A percentile compares a stretch with the other conserved stretches of the same genome.
These are phyloP conservation scores for Moesziomyces sp. DNA, from an alignment of 1,284 basidiomycete species.

Conservation along the genomic window DNA sequence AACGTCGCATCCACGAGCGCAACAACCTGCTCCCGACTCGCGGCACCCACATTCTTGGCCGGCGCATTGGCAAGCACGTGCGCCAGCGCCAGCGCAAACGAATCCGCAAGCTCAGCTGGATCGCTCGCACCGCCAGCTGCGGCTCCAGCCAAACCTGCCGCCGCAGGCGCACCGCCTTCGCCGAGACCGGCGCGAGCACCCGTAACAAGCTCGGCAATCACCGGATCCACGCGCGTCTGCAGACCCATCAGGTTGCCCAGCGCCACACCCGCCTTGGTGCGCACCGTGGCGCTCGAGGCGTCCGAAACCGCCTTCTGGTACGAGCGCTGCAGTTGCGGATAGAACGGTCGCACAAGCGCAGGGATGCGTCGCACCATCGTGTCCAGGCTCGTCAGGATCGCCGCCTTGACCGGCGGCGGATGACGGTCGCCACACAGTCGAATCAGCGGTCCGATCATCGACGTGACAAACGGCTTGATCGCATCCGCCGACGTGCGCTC, in stretches of 20 bases:
- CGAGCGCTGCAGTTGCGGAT: conserved; percentile 95
- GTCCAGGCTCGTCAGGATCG: conserved; percentile 61
- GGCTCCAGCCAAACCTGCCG: conserved; percentile 27
- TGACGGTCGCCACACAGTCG: conserved; percentile 67
- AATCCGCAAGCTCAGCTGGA: conserved; percentile 71
- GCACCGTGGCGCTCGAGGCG: conserved; percentile 80
- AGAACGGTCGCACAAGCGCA: conserved; percentile 93
- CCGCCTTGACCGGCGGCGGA: conserved; percentile 63
- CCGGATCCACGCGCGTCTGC: conserved; percentile 73
- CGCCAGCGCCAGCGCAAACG: conserved; percentile 80
- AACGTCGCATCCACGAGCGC: conserved; percentile 85
- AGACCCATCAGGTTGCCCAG: conserved; percentile 88
- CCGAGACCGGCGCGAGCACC: conserved; percentile 73
- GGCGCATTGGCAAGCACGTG: conserved; percentile 78
- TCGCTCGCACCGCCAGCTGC: conserved; percentile 22
- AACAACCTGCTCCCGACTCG: conserved; percentile 77
- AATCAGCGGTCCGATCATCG: conserved; percentile 95
- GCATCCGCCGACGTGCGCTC: conserved; percentile 86
- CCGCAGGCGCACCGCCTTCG: conserved; percentile 13
- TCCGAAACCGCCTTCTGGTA: conserved; percentile 95
- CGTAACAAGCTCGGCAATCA: conserved; percentile 82
- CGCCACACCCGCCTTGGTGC: conserved; percentile 82
- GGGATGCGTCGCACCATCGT: conserved; percentile 74
- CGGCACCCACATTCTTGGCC: conserved; percentile 79
- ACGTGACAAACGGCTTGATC: conserved; percentile 95